A percentile compares a stretch with the other conserved stretches of the same genome.
phyloP scores from a whole-genome alignment of 495 filamentous ascomycete genomes.

The Mytilinidion resinicola region DNA sequence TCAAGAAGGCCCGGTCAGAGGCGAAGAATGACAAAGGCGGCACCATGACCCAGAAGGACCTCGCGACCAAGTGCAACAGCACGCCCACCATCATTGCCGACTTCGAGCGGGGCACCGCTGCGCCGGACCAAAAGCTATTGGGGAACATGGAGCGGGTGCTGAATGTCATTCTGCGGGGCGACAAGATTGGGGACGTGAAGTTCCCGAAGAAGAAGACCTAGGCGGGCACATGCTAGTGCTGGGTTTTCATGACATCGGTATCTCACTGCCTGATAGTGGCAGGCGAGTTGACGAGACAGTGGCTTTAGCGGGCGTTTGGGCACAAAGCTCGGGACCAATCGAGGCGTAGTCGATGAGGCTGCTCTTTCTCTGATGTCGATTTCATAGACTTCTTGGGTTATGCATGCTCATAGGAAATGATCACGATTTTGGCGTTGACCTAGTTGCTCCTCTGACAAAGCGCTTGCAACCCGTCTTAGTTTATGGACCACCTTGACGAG shows the following conservation, averaged over 20 bases:
- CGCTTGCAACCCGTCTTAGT: too few species aligned
- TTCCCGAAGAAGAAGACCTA: slow-evolving; percentile 63
- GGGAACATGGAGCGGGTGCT: slow-evolving; percentile 73
- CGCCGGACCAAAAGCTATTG: slow-evolving; percentile 81
- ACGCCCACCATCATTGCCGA: slow-evolving; percentile 71
- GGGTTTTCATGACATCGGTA: neutral
- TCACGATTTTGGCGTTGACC: neutral
- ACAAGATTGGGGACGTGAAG: slow-evolving; percentile 68
- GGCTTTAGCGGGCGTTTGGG: neutral
- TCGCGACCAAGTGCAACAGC: slow-evolving; percentile 90
- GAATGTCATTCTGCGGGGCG: slow-evolving; percentile 75
- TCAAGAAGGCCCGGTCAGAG: slow-evolving; percentile 63
- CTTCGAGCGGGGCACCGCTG: slow-evolving; percentile 75
- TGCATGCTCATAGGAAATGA: neutral
- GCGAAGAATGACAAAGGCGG: slow-evolving; percentile 45
- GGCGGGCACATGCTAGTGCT: neutral
- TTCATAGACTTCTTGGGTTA: slow-evolving; percentile 1
- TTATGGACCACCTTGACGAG: too few species aligned
- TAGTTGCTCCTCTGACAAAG: neutral
- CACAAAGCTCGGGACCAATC: neutral
- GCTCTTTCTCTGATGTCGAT: neutral
- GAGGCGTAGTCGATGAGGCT: neutral
- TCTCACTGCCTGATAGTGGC: neutral
- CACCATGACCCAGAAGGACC: slow-evolving; percentile 96
- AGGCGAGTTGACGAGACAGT: neutral